Base-by-base conservation (phyloP, 192 early-diverging fungal species). In the Powellomyces hirtus region DNA sequence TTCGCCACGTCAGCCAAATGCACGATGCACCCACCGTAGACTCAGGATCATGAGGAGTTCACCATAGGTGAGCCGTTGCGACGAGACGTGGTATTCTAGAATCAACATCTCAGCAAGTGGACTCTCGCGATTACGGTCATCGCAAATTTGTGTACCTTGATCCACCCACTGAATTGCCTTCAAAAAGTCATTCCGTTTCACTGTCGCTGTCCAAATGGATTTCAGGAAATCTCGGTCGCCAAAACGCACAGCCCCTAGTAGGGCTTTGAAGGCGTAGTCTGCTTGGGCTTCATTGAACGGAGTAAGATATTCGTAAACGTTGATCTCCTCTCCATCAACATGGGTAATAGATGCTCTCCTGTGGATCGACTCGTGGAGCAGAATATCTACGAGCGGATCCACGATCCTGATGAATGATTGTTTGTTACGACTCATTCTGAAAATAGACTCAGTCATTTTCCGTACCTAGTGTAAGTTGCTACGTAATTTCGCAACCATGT, bases 401-500 rank as follows among this genome's bases (percentile, higher is more conserved):
- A 91, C 50, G 6, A 90, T 68, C 16, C 86, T 27, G 16, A 18
- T 24, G n/a, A n/a, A n/a, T n/a, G n/a, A n/a, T n/a, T n/a, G n/a
- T n/a, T n/a, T n/a, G n/a, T n/a, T n/a, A n/a, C n/a, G n/a, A n/a
- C n/a, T n/a, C n/a, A n/a, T 81, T 22, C 10, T 27, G 34, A 29
- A 74, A 6, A 34, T 71, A 65, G 36, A 52, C 37, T 1, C 30
- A 1, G 26, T 34, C 31, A 58, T 11, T 18, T 40, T 27, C 51
- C 59, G 38, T n/a, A 79, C 75, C 70, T 58, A 11, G 67, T 63
- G 59, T 89, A 89, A 14, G 79, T 84, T 33, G 72, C 81, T 4
- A 89, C 75, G 59, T 90, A 83, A 45, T 80, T 84, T 34, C 88
- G 77, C 37, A 92, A 82, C 89, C 89, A 92, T 4, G 77, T 81